Evolutionary conservation across 2,329 filamentous ascomycete genomes (phyloP).

Genomic region (Myotisia sp.): DNA sequence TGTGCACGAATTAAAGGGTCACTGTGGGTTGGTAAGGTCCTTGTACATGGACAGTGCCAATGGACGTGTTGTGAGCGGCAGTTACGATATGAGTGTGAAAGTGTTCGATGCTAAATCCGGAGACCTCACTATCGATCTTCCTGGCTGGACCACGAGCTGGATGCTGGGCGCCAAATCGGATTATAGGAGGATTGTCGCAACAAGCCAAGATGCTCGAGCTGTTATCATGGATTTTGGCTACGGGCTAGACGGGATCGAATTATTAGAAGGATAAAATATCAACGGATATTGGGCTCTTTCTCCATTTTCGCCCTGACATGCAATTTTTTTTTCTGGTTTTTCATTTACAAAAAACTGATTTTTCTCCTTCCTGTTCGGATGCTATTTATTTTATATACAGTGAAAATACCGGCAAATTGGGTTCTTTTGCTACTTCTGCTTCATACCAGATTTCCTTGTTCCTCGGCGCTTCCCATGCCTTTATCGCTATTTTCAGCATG

Average conservation of each 20-base stretch:
- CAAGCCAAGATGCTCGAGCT: conserved; percentile 84
- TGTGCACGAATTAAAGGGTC: conserved; percentile 65
- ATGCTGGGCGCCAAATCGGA: conserved; percentile 92
- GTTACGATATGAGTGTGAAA: conserved; percentile 90
- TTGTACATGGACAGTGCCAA: conserved; percentile 81
- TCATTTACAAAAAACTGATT: background rate
- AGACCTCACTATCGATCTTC: conserved; percentile 64
- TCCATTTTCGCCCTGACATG: too few species aligned
- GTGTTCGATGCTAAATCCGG: conserved; percentile 81
- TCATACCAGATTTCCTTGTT: too few species aligned
- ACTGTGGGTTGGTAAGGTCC: conserved; percentile 73
- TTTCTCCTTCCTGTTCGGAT: too few species aligned
- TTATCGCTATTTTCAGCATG: too few species aligned
- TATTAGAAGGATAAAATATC: conserved; percentile 33
- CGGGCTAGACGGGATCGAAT: conserved; percentile 33
- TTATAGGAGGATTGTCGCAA: conserved; percentile 85
- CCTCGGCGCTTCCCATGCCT: too few species aligned
- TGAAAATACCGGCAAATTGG: too few species aligned
- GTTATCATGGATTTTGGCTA: conserved; percentile 85
- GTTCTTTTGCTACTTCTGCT: too few species aligned
- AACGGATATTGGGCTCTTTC: too few species aligned
- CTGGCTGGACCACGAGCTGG: conserved; percentile 95
- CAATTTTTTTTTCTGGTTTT: too few species aligned
- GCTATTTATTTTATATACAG: too few species aligned
- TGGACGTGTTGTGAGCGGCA: conserved; percentile 74